Base-by-base conservation (phyloP, 2,329 filamentous ascomycete species). In the Cladophialophora exuberans region DNA sequence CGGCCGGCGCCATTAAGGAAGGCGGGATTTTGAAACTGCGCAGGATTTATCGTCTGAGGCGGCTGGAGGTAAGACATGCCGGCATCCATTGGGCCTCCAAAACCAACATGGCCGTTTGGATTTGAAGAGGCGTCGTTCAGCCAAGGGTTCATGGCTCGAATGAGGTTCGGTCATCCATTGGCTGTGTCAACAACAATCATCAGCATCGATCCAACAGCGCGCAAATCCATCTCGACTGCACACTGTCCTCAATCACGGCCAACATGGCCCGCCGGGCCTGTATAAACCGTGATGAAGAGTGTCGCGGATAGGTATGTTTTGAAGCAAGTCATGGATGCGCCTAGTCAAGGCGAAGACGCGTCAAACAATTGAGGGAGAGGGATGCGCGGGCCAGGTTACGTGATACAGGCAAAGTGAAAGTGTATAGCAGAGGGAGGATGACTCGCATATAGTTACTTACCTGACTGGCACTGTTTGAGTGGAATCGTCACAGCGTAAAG, bases 1-100 rank as follows among this genome's bases (percentile, higher is more conserved):
- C 90, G 89, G 79, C 89, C 87, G 67, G 81, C 84, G 75, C 89
- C 88, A 77, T 93, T 94, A 71, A 89, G 89, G 83, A 93, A 88
- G 68, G 79, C 78, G 54, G 66, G 65, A 67, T 68, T 71, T 69
- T 79, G 77, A 64, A 81, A 80, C 64, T 81, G 79, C 46, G 71
- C 73, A 50, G 77, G 73, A 65, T 82, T 79, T 66, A 78, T 74
- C 39, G 69, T 72, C 30, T 75, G 72, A 52, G 74, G 73, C 52
- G 72, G 69, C 60, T 77, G 75, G 38, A 78, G 71, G 63, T 78
- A 79, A 54, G 74, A 73, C 65, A 74, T 71, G 41, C 76, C 74
- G 47, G 74, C 73, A 65, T 79, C 76, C 66, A 72, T 74, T 56
- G 70, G 67, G 52, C 70, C 69, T 63, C 75, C 73, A 59, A 77